Percentiles rank a stretch among this genome's conserved stretches.
Conservation (phyloP, 2,329 filamentous ascomycete species). For the Sclerotinia minor region DNA sequence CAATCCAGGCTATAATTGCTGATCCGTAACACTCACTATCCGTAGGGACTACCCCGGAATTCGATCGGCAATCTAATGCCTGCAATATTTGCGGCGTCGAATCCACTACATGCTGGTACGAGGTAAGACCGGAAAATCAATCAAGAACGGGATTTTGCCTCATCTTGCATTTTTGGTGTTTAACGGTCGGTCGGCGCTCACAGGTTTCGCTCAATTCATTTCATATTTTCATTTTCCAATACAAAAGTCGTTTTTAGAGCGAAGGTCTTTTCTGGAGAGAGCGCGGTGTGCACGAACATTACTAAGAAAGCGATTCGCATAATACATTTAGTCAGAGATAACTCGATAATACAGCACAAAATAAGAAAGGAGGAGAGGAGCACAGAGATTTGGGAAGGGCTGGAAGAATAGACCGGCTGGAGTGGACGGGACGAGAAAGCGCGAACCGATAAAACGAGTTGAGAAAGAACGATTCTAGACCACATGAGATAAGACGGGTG, state of each 20-base stretch:
- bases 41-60: constrained; percentile 1
- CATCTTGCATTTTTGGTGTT: constrained; percentile 20
- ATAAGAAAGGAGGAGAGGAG: not conserved
- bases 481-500: not conserved
- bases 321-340: not conserved
- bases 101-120: not conserved
- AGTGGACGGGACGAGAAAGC: not conserved
- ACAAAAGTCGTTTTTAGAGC: not conserved
- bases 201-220: not conserved
- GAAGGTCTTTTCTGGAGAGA: not conserved
- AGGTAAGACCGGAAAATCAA: not conserved
- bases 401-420: not conserved
- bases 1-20: not conserved
- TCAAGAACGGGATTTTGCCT: constrained; percentile 7
- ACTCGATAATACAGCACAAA: not conserved
- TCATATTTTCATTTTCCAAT: not conserved
- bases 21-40: not conserved
- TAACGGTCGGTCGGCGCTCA: constrained; percentile 1
- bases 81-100: not conserved
- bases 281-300: not conserved
- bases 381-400: not conserved
- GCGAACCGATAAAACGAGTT: no score
- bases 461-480: not conserved
- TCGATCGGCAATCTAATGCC: constrained; percentile 5
- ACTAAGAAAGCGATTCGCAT: not conserved